phyloP scores from a whole-genome alignment of 108 stramenopile genomes.

The Ochromonas danica region DNA sequence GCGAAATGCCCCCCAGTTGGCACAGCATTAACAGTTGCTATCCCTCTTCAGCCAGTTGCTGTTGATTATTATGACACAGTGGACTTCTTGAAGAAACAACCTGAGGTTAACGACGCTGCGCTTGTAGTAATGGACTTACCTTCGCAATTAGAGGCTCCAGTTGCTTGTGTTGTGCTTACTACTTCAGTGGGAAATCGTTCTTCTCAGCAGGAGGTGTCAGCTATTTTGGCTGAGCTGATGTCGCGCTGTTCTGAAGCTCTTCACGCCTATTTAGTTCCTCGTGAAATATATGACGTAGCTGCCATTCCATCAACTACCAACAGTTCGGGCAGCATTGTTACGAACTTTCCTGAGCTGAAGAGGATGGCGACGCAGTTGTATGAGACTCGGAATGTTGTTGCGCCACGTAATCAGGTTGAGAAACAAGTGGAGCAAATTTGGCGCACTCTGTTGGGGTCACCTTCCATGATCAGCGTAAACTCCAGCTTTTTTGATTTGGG shows the following conservation, averaged over 20 bases:
- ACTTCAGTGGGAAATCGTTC: no score
- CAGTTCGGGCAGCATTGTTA: no score
- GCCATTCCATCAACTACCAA: no score
- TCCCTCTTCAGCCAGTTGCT: neutral
- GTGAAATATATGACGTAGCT: no score
- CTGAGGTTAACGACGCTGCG: neutral
- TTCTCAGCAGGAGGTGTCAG: no score
- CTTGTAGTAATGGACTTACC: neutral
- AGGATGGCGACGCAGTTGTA: neutral
- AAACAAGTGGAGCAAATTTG: neutral
- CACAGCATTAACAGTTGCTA: neutral
- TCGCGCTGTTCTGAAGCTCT: no score
- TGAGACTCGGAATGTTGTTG: neutral
- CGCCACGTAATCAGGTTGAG: neutral
- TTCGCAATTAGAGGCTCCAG: neutral
- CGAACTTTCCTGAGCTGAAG: neutral
- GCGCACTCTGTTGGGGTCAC: neutral
- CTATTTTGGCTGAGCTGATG: no score
- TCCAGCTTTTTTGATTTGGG: conserved; percentile 14
- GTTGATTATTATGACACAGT: neutral
- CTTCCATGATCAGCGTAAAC: neutral
- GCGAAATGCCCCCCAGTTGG: neutral
- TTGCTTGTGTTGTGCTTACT: no score
- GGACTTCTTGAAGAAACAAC: neutral
- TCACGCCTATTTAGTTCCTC: no score